Evolutionary conservation across 2,329 filamentous ascomycete genomes (phyloP).

Genomic region (Plectosphaerella sp.): DNA sequence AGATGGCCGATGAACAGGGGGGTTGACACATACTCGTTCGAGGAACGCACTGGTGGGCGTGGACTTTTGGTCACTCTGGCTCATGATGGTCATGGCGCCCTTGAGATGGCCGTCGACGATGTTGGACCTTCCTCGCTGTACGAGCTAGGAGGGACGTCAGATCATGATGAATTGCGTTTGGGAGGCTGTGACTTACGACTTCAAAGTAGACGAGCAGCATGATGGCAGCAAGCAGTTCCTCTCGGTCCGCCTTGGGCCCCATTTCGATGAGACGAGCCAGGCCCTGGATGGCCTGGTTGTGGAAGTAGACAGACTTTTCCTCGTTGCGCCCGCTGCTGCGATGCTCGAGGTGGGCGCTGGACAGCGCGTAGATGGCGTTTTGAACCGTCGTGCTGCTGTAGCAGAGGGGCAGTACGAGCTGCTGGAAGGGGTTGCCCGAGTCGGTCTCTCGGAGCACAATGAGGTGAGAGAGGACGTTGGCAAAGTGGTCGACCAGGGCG

Average conservation of each 20-base stretch:
- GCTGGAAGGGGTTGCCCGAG: constrained; percentile 58
- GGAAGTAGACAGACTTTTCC: constrained; percentile 55
- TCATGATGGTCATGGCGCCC: constrained; percentile 59
- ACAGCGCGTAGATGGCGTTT: constrained; percentile 79
- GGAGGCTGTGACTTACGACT: constrained; percentile 42
- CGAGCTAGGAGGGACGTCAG: constrained; percentile 38
- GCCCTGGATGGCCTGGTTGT: constrained; percentile 55
- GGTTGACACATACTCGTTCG: constrained; percentile 43
- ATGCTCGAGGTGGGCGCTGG: constrained; percentile 78
- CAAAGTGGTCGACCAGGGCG: constrained; percentile 57
- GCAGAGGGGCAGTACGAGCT: constrained; percentile 57
- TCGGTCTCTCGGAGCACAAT: constrained; percentile 59
- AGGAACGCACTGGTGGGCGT: constrained; percentile 53
- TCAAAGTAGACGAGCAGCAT: constrained; percentile 61
- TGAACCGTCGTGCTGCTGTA: constrained; percentile 57
- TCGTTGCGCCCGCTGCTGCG: constrained; percentile 36
- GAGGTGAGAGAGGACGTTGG: constrained; percentile 59
- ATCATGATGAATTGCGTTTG: no score
- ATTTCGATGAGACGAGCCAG: constrained; percentile 53
- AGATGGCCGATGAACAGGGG: neutral
- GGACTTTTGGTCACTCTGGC: constrained; percentile 34
- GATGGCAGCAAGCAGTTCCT: constrained; percentile 56
- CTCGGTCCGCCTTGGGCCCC: constrained; percentile 42
- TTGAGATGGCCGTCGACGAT: constrained; percentile 58
- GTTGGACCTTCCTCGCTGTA: constrained; percentile 54